Evolutionary conservation across 2,329 filamentous ascomycete species (phyloP).

Genomic region (Colletotrichum magnum): DNA sequence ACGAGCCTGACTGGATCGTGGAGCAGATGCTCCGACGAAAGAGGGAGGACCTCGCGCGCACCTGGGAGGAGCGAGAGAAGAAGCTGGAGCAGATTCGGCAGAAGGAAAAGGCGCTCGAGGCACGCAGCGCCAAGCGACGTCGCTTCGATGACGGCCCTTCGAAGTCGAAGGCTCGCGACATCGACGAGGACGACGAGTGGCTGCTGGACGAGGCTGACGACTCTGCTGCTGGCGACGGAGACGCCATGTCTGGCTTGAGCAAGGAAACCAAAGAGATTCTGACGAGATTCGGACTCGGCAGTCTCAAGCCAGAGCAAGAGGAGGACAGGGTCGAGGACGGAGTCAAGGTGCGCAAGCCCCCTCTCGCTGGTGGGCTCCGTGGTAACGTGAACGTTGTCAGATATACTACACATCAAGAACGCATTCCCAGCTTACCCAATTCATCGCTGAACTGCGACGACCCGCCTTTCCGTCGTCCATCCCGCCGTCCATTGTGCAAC

Average conservation of each 20-base stretch:
- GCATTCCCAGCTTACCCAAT: conserved; percentile 92
- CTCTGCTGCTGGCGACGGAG: conserved; percentile 48
- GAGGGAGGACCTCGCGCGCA: conserved; percentile 74
- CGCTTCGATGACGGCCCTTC: conserved; percentile 55
- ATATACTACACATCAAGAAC: conserved; percentile 95
- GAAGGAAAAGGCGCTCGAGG: conserved; percentile 71
- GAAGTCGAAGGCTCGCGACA: conserved; percentile 39
- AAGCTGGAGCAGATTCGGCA: conserved; percentile 76
- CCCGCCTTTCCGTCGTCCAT: conserved; percentile 84
- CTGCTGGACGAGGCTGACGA: conserved; percentile 80
- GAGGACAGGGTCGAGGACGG: conserved; percentile 70
- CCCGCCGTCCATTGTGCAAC: conserved; percentile 55
- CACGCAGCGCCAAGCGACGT: conserved; percentile 62
- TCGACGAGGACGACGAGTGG: conserved; percentile 76
- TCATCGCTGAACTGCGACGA: conserved; percentile 84
- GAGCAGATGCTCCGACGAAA: conserved; percentile 81
- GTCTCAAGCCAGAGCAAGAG: conserved; percentile 53
- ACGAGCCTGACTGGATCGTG: conserved; percentile 88
- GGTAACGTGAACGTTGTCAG: conserved; percentile 55
- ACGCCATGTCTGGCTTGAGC: conserved; percentile 72
- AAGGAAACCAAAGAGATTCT: conserved; percentile 83
- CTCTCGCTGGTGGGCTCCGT: conserved; percentile 27
- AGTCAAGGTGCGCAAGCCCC: conserved; percentile 69
- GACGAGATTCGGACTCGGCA: conserved; percentile 71
- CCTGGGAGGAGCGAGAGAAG: conserved; percentile 81